Evolutionary conservation across 1,139 yeast genomes (phyloP), one percentile per base, ranked within the genome.

Genomic region (Geotrichum europaeum): DNA sequence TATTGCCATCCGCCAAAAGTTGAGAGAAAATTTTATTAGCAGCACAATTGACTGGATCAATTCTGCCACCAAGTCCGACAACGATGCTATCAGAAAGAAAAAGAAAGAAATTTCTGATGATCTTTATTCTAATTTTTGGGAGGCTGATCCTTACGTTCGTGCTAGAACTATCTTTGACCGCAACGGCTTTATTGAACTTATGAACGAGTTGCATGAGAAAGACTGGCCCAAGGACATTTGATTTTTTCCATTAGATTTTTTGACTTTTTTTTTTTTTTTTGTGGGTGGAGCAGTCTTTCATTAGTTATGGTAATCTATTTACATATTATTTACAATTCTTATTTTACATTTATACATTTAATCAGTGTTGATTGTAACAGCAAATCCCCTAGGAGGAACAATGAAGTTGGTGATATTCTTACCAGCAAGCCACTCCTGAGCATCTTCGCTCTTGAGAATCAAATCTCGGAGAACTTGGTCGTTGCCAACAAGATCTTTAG

Each of bases 41-140:
- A 76, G 82, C 28, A 88, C 96, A 0, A 78, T 81, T 36, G 75
- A 76, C 61, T 90, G 96, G 96, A 80, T 88, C 64, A 82, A 83
- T 68, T 75, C 87, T 12, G 65, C 68, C 22, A 60, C 66, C 20
- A 72, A 71, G 6, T 78, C 76, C n/a, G 80, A 76, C 15, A 78
- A 81, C 57, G 74, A 77, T 49, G 73, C 75, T 56, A 74, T 72
- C 61, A 73, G 80, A 69, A 73, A 71, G 24, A 79, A 80, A 66
- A 83, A 87, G 73, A 74, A 81, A 36, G 73, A 74, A 28, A 57
- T 85, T 25, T 83, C 86, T 56, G 73, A 73, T 49, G 75, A 80
- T 64, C 69, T 89, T 54, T 76, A 82, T 18, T 72, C 75, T 34
- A 85, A 86, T 69, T 90, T 86, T 73, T 77, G 80, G 70, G 70